Conservation (phyloP, 78 protist species). For the Capsaspora owczarzaki region DNA sequence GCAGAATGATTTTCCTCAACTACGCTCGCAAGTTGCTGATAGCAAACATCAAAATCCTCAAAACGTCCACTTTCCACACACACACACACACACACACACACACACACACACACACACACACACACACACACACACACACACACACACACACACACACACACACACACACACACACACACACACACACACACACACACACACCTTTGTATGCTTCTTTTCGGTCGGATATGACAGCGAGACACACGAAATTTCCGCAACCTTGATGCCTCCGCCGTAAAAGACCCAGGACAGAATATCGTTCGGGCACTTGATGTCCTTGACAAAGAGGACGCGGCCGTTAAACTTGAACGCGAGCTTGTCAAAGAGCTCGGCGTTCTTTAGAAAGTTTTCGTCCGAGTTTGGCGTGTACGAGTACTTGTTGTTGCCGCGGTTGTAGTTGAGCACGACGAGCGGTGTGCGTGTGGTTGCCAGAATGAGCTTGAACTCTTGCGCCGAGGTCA, state of each 20-base stretch:
- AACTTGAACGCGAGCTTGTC: not conserved
- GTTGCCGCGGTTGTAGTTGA: not conserved
- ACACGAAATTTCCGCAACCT: not conserved
- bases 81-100: slow-evolving; percentile 1
- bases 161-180: slow-evolving; percentile 6
- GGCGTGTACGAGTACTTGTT: not conserved
- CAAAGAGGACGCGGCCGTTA: not conserved
- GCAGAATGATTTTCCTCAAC: too few relatives aligned
- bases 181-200: not conserved
- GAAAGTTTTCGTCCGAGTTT: not conserved
- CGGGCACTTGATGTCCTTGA: not conserved
- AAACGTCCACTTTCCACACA: too few relatives aligned
- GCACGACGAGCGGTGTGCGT: not conserved
- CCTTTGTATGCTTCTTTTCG: not conserved
- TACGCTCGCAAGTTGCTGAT: too few relatives aligned
- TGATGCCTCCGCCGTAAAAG: not conserved
- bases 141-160: slow-evolving; percentile 1
- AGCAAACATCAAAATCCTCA: too few relatives aligned
- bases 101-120: slow-evolving; percentile 7
- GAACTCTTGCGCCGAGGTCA: not conserved
- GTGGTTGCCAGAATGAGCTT: not conserved
- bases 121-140: not conserved
- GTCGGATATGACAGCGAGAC: not conserved
- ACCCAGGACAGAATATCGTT: not conserved
- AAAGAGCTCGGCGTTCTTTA: not conserved